These are phyloP conservation scores for Fistulifera solaris DNA, from an alignment of 108 stramenopile species.

Conservation along the genomic window DNA sequence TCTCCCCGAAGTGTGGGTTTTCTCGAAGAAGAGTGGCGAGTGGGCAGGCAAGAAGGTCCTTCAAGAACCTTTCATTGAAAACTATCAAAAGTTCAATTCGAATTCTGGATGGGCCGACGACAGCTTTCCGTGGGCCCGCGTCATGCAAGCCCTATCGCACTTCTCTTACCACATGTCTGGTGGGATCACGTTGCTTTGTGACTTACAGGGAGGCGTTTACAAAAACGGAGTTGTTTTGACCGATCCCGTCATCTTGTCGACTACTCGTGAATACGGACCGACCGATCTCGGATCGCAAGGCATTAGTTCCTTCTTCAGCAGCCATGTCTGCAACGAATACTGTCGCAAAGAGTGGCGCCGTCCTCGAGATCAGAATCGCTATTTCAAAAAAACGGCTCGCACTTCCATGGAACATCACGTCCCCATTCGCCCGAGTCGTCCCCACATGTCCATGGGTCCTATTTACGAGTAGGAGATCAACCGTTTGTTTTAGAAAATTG, in stretches of 20 bases:
- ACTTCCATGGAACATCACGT: constrained; percentile 18
- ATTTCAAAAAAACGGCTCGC: constrained; percentile 5
- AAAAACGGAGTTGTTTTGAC: constrained; percentile 25
- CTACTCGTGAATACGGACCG: constrained; percentile 13
- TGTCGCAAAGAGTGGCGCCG: constrained; percentile 25
- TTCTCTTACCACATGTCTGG: constrained; percentile 35
- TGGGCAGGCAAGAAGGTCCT: constrained; percentile 22
- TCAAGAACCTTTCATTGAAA: constrained; percentile 28
- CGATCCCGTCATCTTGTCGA: constrained; percentile 40
- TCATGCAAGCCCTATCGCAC: constrained; percentile 42
- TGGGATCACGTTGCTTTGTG: constrained; percentile 33
- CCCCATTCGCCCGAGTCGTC: constrained; percentile 5
- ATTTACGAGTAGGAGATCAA: no score
- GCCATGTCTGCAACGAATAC: constrained; percentile 36
- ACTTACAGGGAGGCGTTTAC: constrained; percentile 46
- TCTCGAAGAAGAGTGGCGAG: background rate
- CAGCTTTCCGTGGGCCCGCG: constrained; percentile 20
- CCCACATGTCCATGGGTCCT: constrained; percentile 2
- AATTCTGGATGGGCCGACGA: constrained; percentile 37
- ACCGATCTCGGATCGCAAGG: constrained; percentile 34
- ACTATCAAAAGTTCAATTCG: constrained; percentile 49
- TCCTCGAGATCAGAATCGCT: constrained; percentile 15
- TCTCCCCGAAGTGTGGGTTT: constrained; percentile 28
- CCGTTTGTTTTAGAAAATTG: no score
- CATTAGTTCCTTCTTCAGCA: constrained; percentile 28